phyloP scores from a whole-genome alignment of 1,284 basidiomycete genomes.

The Cutaneotrichosporon sp. region DNA sequence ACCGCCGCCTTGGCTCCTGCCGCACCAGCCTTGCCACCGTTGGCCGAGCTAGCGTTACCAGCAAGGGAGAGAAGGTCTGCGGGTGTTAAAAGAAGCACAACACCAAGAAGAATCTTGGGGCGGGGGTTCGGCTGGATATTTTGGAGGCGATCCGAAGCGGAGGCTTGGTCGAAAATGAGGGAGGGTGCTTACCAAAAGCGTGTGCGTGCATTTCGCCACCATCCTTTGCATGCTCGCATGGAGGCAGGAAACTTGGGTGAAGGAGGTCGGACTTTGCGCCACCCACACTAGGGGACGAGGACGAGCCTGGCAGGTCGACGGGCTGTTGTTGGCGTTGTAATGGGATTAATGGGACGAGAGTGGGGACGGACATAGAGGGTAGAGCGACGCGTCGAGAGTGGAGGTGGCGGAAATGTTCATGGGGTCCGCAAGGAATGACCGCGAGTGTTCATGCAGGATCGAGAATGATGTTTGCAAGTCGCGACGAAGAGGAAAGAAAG shows the following conservation, averaged over 20 bases:
- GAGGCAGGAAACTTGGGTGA: slow-evolving; percentile 40
- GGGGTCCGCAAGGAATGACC: neutral
- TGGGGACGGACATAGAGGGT: slow-evolving; percentile 7
- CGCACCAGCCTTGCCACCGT: neutral
- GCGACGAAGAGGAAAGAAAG: neutral
- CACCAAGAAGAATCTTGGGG: neutral
- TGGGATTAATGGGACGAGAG: neutral
- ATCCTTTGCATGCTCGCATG: slow-evolving; percentile 37
- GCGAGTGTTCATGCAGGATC: neutral
- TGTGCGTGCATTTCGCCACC: slow-evolving; percentile 45
- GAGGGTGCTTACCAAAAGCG: slow-evolving; percentile 38
- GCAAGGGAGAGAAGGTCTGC: slow-evolving; percentile 40
- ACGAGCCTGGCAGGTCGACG: slow-evolving; percentile 4
- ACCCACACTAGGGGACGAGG: slow-evolving; percentile 1
- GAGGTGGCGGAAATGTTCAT: neutral
- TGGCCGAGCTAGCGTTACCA: neutral
- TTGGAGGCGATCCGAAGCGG: neutral
- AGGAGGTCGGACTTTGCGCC: slow-evolving; percentile 29
- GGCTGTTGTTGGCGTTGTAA: slow-evolving; percentile 6
- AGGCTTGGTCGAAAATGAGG: neutral
- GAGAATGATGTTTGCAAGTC: no score
- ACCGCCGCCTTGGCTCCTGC: neutral
- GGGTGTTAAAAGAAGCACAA: neutral
- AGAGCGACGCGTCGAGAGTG: slow-evolving; percentile 4
- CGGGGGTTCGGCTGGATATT: no score